Evolutionary conservation across 768 basidiomycete species (phyloP).

Genomic region (Boletus bicolor): DNA sequence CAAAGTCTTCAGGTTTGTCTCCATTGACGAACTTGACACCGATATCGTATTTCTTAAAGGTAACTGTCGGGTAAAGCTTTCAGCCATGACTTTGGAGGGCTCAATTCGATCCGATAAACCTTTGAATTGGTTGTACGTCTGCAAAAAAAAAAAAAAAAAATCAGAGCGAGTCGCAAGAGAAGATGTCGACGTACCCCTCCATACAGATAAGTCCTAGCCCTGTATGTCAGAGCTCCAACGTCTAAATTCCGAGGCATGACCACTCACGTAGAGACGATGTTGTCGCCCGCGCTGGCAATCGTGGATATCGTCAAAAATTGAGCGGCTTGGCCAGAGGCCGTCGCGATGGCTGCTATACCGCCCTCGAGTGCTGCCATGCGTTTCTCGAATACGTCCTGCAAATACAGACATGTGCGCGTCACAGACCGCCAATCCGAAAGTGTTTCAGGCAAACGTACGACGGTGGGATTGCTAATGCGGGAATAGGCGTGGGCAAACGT

Average conservation of each 20-base stretch:
- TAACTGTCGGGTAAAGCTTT: slow-evolving; percentile 3
- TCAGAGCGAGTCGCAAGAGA: neutral
- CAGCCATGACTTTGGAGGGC: neutral
- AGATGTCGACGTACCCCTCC: slow-evolving; percentile 12
- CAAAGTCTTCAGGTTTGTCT: slow-evolving; percentile 54
- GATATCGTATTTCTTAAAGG: slow-evolving; percentile 16
- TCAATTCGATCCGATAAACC: neutral
- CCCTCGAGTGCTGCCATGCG: slow-evolving; percentile 81
- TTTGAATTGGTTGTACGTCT: slow-evolving; percentile 24
- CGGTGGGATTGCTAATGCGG: slow-evolving; percentile 22
- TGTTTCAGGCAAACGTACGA: slow-evolving; percentile 5
- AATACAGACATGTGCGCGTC: neutral
- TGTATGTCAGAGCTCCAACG: neutral
- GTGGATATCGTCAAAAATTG: slow-evolving; percentile 70
- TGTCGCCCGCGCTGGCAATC: slow-evolving; percentile 65
- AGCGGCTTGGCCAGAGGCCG: slow-evolving; percentile 71
- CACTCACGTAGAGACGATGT: slow-evolving; percentile 69
- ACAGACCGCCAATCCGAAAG: no score
- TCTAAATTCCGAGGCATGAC: slow-evolving; percentile 35
- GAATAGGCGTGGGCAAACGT: slow-evolving; percentile 11
- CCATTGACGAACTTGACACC: slow-evolving; percentile 49
- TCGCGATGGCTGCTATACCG: slow-evolving; percentile 71
- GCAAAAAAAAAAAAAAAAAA: no score
- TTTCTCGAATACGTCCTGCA: slow-evolving; percentile 73
- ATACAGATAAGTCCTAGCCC: slow-evolving; percentile 16